These are phyloP conservation scores for Fusarium sp. DNA, from an alignment of 2,329 filamentous ascomycete species.

Conservation along the genomic window DNA sequence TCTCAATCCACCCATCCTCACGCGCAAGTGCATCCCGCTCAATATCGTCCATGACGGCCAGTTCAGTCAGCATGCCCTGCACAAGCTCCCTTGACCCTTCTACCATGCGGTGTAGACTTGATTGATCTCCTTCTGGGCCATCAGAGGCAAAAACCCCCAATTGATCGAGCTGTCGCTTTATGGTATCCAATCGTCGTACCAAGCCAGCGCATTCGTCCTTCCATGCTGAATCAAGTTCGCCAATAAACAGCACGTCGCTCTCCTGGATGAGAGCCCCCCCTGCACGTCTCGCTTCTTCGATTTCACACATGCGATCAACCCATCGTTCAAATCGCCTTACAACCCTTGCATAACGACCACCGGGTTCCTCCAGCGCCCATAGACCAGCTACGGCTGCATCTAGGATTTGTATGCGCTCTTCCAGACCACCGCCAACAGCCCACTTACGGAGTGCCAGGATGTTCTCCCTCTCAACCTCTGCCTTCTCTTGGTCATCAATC, in stretches of 20 bases:
- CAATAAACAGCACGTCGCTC: constrained; percentile 58
- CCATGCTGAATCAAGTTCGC: constrained; percentile 66
- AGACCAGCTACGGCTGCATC: constrained; percentile 66
- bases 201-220: constrained; percentile 65
- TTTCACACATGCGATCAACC: constrained; percentile 58
- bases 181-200: constrained; percentile 63
- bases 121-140: constrained; percentile 23
- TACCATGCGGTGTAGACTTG: constrained; percentile 59
- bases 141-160: constrained; percentile 49
- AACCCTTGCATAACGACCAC: constrained; percentile 64
- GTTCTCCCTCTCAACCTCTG: constrained; percentile 61
- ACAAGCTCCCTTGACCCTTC: constrained; percentile 59
- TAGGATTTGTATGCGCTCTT: constrained; percentile 66
- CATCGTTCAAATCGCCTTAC: constrained; percentile 69
- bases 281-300: constrained; percentile 55
- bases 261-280: constrained; percentile 49
- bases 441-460: constrained; percentile 62
- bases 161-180: constrained; percentile 59
- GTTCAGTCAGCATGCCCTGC: constrained; percentile 68
- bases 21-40: constrained; percentile 64
- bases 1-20: constrained; percentile 68
- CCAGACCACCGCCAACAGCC: constrained; percentile 55
- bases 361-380: constrained; percentile 65
- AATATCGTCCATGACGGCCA: constrained; percentile 69
- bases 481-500: constrained; percentile 51